Evolutionary conservation across 371 early-diverging fungal genomes (phyloP).

Genomic region (Mucor racemosus): DNA sequence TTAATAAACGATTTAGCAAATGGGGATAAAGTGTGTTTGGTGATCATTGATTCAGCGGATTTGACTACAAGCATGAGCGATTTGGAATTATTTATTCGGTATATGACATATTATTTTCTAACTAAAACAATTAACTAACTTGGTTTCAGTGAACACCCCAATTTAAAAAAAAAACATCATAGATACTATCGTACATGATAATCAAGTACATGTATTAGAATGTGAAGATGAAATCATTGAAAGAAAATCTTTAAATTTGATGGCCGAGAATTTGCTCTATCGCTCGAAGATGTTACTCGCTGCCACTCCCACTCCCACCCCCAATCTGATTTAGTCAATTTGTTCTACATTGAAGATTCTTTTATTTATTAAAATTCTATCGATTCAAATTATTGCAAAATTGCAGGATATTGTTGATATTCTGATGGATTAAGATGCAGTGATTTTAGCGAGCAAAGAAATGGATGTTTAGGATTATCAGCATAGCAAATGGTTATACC

Average conservation of each 20-base stretch:
- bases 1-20: constrained; percentile 23
- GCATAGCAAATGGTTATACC: constrained; percentile 15
- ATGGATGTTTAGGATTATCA: constrained; percentile 17
- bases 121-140: constrained; percentile 20
- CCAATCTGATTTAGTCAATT: background rate
- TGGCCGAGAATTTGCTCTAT: constrained; percentile 18
- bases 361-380: constrained; percentile 5
- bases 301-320: constrained; percentile 6
- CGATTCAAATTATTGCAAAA: constrained; percentile 11
- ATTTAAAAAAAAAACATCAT: constrained; percentile 22
- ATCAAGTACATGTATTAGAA: constrained; percentile 9
- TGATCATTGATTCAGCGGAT: constrained; percentile 26
- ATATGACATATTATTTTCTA: constrained; percentile 16
- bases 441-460: constrained; percentile 21
- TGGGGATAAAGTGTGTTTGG: constrained; percentile 14
- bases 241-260: constrained; percentile 20
- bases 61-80: constrained; percentile 23
- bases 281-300: constrained; percentile 22
- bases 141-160: constrained; percentile 22
- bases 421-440: constrained; percentile 11
- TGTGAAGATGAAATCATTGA: constrained; percentile 9
- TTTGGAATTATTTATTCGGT: constrained; percentile 24
- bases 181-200: constrained; percentile 21
- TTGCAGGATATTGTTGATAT: constrained; percentile 21
- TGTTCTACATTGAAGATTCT: too few relatives aligned